Evolutionary conservation across 2,329 filamentous ascomycete species (phyloP).

Genomic region (Hypoxylon sp.): DNA sequence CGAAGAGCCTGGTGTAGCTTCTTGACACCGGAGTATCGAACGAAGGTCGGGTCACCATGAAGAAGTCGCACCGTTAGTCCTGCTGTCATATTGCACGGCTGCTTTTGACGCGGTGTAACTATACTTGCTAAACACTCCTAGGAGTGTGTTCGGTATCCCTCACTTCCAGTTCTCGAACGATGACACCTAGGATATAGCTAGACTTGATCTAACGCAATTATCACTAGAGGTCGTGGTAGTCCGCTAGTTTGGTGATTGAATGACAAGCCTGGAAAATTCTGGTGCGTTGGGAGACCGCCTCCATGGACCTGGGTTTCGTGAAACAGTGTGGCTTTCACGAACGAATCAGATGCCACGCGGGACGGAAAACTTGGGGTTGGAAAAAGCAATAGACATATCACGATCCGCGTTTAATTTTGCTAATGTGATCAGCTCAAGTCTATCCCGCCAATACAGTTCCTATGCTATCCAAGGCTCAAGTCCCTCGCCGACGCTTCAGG

Average conservation of each 20-base stretch:
- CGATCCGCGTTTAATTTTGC: background rate
- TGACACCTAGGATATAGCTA: background rate
- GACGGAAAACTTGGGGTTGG: background rate
- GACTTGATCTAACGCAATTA: background rate
- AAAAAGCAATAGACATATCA: background rate
- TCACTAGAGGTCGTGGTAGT: background rate
- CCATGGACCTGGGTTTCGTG: background rate
- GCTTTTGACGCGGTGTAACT: background rate
- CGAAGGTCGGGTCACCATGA: background rate
- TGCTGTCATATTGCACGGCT: background rate
- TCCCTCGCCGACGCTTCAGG: background rate
- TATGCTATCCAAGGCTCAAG: background rate
- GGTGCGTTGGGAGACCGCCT: background rate
- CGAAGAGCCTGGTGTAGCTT: background rate
- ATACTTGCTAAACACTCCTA: background rate
- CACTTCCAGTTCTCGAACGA: background rate
- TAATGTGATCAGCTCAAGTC: background rate
- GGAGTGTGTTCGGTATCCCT: background rate
- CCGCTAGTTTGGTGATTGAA: background rate
- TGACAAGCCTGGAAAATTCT: background rate
- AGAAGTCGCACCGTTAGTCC: background rate
- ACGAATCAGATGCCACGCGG: background rate
- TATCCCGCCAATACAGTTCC: background rate
- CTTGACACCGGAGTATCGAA: background rate
- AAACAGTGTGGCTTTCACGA: constrained; percentile 3